Evolutionary conservation across 129 eudicot genomes (phyloP).

Genomic region (Pittosporum tobira): DNA sequence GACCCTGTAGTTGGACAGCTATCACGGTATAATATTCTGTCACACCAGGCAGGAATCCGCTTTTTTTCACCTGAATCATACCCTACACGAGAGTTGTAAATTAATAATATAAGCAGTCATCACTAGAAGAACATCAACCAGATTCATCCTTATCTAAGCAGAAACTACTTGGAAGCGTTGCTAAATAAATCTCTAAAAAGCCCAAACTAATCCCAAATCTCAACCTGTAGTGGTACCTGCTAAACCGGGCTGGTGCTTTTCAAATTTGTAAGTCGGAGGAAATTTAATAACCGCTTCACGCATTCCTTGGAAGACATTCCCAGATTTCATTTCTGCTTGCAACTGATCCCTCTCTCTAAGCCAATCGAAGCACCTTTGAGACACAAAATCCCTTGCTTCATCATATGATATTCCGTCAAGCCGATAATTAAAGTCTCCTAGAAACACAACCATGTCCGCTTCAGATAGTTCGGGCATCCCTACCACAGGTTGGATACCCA

Average conservation of each 20-base stretch:
- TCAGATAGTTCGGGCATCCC: slow-evolving; percentile 81
- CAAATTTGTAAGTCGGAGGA: slow-evolving; percentile 95
- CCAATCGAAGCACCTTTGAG: slow-evolving; percentile 96
- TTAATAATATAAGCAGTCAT: background rate
- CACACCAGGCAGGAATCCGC: slow-evolving; percentile 99
- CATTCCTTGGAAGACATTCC: slow-evolving; percentile 97
- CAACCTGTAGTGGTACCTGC: slow-evolving; percentile 45
- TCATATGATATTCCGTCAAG: slow-evolving; percentile 89
- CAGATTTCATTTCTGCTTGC: slow-evolving; percentile 83
- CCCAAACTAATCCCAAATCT: background rate
- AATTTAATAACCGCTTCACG: slow-evolving; percentile 87
- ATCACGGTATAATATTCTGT: slow-evolving; percentile 81
- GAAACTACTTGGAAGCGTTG: background rate
- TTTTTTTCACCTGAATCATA: slow-evolving; percentile 97
- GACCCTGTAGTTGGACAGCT: slow-evolving; percentile 60
- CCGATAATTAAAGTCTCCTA: slow-evolving; percentile 92
- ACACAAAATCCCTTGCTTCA: slow-evolving; percentile 92
- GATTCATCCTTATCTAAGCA: background rate
- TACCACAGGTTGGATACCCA: slow-evolving; percentile 35
- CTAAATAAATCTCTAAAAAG: background rate
- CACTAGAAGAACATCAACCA: background rate
- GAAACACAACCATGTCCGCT: slow-evolving; percentile 87
- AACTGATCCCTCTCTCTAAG: slow-evolving; percentile 90
- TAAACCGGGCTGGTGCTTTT: slow-evolving; percentile 80
- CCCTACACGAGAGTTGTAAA: slow-evolving; percentile 32